Base-by-base conservation (phyloP, 2,329 filamentous ascomycete species). In the Fusarium coicis region DNA sequence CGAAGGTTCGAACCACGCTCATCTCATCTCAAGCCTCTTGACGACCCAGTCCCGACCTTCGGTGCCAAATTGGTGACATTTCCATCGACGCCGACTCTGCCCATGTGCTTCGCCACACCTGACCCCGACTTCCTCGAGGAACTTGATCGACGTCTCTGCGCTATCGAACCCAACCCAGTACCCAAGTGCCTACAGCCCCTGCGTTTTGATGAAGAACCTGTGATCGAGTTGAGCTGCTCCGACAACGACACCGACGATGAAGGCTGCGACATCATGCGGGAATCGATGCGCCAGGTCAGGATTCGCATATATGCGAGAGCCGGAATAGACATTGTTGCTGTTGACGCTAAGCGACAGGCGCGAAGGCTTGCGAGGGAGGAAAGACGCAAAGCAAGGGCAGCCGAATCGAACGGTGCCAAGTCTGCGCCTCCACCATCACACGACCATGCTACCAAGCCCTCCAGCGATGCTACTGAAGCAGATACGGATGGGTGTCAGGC, bases 401-500 rank as follows among this genome's bases (percentile, higher is more conserved):
- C 30, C 30, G 8, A 14, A 34, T 34, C 10, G 30, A 23, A 23
- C 10, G 2, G 2, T 4, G 19, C 30, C 10, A 12, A 50, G 1
- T 10, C 47, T 14, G 21, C 21, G 46, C 47, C 34, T 5, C 14
- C 9, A 0, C 12, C 47, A 18, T 23, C 15, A 5, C 12, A 15
- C 11, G 32, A 26, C 9, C 32, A 21, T 36, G 8, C 49, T 36
- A 26, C 3, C n/a, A 21, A 37, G n/a, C 8, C n/a, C 6, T 11
- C n/a, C 9, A 21, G 18, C 12, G 6, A 52, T 19, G 4, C n/a
- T 2, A 21, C 12, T 37, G 16, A 26, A 21, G n/a, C 8, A 10
- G 6, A 26, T 12, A 10, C 0, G 0, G n/a, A 0, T 5, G 12
- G 0, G 0, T 0, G 10, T 4, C 49, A 26, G 12, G 12, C 18